Evolutionary conservation across 139 green algal genomes (phyloP).

Genomic region (Volvox africanus): DNA sequence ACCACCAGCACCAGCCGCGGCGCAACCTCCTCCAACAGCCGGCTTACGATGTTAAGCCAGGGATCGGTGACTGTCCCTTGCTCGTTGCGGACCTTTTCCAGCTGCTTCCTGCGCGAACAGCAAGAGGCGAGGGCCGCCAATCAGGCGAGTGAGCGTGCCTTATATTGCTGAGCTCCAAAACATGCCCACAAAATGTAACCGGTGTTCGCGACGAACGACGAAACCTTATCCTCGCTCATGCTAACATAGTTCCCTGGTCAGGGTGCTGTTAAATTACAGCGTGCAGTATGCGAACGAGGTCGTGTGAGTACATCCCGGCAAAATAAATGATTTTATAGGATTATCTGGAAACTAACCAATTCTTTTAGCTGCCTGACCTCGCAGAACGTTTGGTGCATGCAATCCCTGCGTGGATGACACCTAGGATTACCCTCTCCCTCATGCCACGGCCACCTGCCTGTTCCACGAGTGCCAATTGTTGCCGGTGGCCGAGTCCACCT

Average conservation of each 20-base stretch:
- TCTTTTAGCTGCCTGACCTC: too few species aligned
- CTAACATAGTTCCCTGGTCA: too few species aligned
- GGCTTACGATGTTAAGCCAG: neutral
- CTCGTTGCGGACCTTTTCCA: constrained; percentile 36
- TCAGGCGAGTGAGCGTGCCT: too few species aligned
- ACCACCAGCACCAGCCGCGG: constrained; percentile 1
- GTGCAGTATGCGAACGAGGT: too few species aligned
- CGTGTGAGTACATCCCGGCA: too few species aligned
- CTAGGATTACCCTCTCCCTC: neutral
- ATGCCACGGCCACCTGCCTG: neutral
- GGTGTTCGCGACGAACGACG: too few species aligned
- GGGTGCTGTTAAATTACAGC: too few species aligned
- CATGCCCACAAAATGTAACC: too few species aligned
- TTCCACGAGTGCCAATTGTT: constrained; percentile 22
- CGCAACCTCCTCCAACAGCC: neutral
- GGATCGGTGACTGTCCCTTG: neutral
- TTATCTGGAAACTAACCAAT: too few species aligned
- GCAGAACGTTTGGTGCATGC: neutral
- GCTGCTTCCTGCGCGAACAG: constrained; percentile 15
- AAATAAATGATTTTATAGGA: too few species aligned
- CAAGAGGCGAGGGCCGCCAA: neutral
- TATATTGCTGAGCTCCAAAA: too few species aligned
- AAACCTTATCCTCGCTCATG: too few species aligned
- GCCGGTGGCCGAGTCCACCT: neutral
- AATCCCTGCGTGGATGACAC: neutral